phyloP scores from a whole-genome alignment of 306 rosid species.

The Mimosa pudica region DNA sequence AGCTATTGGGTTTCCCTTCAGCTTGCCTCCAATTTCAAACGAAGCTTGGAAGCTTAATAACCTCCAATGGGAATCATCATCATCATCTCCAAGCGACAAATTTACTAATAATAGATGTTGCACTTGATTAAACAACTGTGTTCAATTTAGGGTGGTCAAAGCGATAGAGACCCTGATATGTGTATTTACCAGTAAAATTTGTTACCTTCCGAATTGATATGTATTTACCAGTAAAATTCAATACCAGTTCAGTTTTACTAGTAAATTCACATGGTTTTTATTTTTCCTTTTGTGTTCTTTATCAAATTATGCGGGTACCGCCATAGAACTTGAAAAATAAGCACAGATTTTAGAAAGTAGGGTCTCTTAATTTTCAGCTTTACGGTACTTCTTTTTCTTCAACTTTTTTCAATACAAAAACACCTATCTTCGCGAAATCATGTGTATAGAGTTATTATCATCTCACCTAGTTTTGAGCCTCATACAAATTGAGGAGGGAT shows the following conservation, averaged over 20 bases:
- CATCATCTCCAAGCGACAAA: constrained; percentile 49
- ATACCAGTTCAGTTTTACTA: constrained; percentile 44
- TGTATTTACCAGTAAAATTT: not conserved
- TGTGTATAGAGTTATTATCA: not conserved
- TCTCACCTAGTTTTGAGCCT: too few species aligned
- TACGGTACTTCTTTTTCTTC: not conserved
- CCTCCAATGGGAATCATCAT: constrained; percentile 57
- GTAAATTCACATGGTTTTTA: constrained; percentile 37
- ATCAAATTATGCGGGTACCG: not conserved
- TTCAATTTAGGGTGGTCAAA: not conserved
- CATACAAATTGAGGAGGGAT: too few species aligned
- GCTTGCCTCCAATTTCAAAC: constrained; percentile 44
- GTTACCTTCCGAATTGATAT: constrained; percentile 23
- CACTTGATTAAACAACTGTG: constrained; percentile 29
- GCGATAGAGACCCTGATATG: not conserved
- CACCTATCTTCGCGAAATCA: not conserved
- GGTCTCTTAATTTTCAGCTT: not conserved
- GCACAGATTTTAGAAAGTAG: not conserved
- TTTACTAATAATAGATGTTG: constrained; percentile 56
- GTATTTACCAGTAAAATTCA: constrained; percentile 53
- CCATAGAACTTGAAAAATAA: not conserved
- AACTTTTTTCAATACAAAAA: not conserved
- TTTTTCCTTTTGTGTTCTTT: constrained; percentile 7
- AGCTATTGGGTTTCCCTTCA: constrained; percentile 70
- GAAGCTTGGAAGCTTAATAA: constrained; percentile 53